Evolutionary conservation across 805 yeast species (phyloP).

Genomic region (Candida ipomoeae): DNA sequence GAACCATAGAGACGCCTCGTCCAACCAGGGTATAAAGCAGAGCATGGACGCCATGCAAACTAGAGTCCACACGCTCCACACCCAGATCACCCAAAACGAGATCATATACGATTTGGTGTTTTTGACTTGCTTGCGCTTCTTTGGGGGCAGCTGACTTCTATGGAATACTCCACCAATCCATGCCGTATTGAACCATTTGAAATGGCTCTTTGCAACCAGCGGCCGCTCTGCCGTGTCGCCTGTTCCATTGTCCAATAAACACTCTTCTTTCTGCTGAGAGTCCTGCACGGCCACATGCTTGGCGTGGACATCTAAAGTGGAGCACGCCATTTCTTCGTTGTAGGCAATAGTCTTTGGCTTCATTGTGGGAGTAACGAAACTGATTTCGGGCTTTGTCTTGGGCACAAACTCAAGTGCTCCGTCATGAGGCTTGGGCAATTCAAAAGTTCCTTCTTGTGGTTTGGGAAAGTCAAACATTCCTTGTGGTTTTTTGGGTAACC

Average conservation of each 20-base stretch:
- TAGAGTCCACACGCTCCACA: slow-evolving; percentile 12
- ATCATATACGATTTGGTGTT: background rate
- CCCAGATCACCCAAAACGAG: slow-evolving; percentile 3
- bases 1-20: slow-evolving; percentile 13
- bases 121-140: background rate
- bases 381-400: background rate
- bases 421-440: background rate
- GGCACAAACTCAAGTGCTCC: background rate
- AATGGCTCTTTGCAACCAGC: background rate
- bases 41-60: slow-evolving; percentile 6
- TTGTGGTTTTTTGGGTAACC: background rate
- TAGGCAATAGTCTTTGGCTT: background rate
- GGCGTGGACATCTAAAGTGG: background rate
- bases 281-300: background rate
- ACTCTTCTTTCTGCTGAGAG: background rate
- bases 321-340: background rate
- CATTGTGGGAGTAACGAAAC: background rate
- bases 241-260: background rate
- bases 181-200: background rate
- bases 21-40: slow-evolving; percentile 11
- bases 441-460: too few species aligned
- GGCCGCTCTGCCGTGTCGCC: background rate
- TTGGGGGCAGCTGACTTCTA: background rate
- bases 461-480: too few species aligned
- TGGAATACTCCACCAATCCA: background rate